phyloP scores from a whole-genome alignment of 2,329 filamentous ascomycete genomes.

The Pyrenophora graminea region DNA sequence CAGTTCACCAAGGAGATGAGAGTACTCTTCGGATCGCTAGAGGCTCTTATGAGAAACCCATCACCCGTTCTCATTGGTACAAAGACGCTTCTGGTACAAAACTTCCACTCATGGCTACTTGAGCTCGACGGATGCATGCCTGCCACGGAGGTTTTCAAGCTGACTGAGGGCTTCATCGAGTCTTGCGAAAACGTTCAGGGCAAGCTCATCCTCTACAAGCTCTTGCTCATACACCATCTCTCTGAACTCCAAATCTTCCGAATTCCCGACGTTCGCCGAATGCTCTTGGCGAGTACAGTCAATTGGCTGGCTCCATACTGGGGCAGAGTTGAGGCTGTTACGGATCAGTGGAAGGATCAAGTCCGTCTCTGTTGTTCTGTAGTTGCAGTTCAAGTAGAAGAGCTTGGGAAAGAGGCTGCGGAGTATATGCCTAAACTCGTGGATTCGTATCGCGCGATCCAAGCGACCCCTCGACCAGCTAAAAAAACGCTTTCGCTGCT shows the following conservation, averaged over 20 bases:
- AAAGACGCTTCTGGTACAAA: constrained; percentile 92
- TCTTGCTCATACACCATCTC: constrained; percentile 91
- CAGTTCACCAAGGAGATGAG: constrained; percentile 84
- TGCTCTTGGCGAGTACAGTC: constrained; percentile 78
- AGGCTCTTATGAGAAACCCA: constrained; percentile 84
- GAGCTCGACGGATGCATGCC: constrained; percentile 78
- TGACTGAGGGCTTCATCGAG: constrained; percentile 92
- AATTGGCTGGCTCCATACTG: constrained; percentile 93
- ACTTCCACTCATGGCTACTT: constrained; percentile 97
- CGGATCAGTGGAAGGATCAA: constrained; percentile 88
- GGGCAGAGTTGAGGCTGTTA: constrained; percentile 74
- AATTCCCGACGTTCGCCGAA: constrained; percentile 72
- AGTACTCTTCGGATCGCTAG: constrained; percentile 85
- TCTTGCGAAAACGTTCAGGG: constrained; percentile 86
- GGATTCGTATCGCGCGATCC: constrained; percentile 81
- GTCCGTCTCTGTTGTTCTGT: constrained; percentile 92
- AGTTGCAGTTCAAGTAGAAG: constrained; percentile 79
- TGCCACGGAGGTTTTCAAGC: constrained; percentile 83
- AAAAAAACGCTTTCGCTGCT: constrained; percentile 75
- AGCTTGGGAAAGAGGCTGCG: constrained; percentile 78
- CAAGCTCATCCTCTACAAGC: constrained; percentile 87
- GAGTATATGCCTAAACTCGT: constrained; percentile 90
- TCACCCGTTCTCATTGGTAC: constrained; percentile 87
- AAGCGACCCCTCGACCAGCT: constrained; percentile 63
- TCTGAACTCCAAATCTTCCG: constrained; percentile 81